Conservation (phyloP, 2,329 filamentous ascomycete genomes). For the Ceratocystis albifundus region DNA sequence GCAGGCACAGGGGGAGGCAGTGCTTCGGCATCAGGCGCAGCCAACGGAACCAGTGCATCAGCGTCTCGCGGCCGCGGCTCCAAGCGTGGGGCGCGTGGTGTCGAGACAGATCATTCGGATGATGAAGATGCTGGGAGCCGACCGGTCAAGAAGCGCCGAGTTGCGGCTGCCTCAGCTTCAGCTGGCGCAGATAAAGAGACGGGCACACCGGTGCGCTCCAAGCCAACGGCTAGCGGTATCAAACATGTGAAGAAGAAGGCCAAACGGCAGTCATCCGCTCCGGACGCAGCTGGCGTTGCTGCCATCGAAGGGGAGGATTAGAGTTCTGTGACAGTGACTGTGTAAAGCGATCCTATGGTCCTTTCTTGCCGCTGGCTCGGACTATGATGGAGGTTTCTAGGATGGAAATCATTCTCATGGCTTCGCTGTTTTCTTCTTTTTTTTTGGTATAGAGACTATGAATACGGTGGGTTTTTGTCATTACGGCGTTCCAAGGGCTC, state of each 20-base stretch:
- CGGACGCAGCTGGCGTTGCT: background rate
- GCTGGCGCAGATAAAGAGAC: slow-evolving; percentile 29
- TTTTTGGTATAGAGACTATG: background rate
- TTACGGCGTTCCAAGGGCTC: background rate
- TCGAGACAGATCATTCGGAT: slow-evolving; percentile 23
- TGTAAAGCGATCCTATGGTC: background rate
- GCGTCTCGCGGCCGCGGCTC: slow-evolving; percentile 29
- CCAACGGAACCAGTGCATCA: background rate
- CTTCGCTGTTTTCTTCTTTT: background rate
- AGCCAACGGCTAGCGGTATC: slow-evolving; percentile 14
- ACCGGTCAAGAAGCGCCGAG: slow-evolving; percentile 27
- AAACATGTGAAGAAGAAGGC: slow-evolving; percentile 21
- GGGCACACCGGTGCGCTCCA: slow-evolving; percentile 26
- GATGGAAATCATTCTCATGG: background rate
- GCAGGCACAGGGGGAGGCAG: slow-evolving; percentile 28
- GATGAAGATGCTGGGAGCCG: slow-evolving; percentile 18
- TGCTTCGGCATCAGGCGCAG: background rate
- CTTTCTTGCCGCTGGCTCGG: background rate
- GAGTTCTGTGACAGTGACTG: background rate
- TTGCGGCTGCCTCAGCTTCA: slow-evolving; percentile 27
- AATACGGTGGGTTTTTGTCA: slow-evolving; percentile 5
- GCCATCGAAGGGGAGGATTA: slow-evolving; percentile 12
- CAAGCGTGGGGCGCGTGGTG: slow-evolving; percentile 33
- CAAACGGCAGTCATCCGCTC: slow-evolving; percentile 16
- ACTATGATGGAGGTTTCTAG: background rate